Percentiles rank a stretch among this genome's conserved stretches.
These are phyloP conservation scores for Boletus sp. DNA, from an alignment of 1,284 basidiomycete genomes.

Conservation along the genomic window DNA sequence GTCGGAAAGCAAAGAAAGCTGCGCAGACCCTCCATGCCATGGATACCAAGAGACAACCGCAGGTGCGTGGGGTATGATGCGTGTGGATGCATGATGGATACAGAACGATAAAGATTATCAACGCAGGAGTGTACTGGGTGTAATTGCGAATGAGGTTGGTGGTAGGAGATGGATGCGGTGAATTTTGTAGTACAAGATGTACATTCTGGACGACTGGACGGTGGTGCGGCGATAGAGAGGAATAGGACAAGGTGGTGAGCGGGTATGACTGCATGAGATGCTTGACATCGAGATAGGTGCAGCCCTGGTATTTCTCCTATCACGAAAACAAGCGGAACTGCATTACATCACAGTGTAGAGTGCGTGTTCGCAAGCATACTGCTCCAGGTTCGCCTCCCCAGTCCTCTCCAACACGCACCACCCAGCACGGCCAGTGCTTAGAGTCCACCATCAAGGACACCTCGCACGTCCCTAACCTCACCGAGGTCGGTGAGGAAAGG, in stretches of 20 bases:
- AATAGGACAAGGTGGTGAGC: conserved; percentile 2
- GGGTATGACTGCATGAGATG: conserved; percentile 5
- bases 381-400: conserved; percentile 12
- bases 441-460: conserved; percentile 83
- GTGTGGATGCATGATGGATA: conserved; percentile 34
- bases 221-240: background rate
- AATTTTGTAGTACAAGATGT: conserved; percentile 26
- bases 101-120: conserved; percentile 34
- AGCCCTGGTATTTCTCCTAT: conserved; percentile 32
- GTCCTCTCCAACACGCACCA: conserved; percentile 23
- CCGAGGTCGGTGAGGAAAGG: conserved; percentile 90
- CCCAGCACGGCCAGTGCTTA: conserved; percentile 33
- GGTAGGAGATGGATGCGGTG: conserved; percentile 7
- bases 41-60: conserved; percentile 20
- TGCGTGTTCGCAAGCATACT: conserved; percentile 22
- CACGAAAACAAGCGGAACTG: conserved; percentile 30
- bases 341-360: conserved; percentile 31
- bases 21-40: conserved; percentile 17
- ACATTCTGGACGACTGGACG: conserved; percentile 12
- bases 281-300: conserved; percentile 19
- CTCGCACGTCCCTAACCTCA: conserved; percentile 85
- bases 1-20: conserved; percentile 12
- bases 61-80: conserved; percentile 25
- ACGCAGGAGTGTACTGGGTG: conserved; percentile 30
- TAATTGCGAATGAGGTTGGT: conserved; percentile 17